Evolutionary conservation across 164 flowering plant species (phyloP), one percentile per base, ranked within the genome.

Genomic region (Akebia trifoliata): DNA sequence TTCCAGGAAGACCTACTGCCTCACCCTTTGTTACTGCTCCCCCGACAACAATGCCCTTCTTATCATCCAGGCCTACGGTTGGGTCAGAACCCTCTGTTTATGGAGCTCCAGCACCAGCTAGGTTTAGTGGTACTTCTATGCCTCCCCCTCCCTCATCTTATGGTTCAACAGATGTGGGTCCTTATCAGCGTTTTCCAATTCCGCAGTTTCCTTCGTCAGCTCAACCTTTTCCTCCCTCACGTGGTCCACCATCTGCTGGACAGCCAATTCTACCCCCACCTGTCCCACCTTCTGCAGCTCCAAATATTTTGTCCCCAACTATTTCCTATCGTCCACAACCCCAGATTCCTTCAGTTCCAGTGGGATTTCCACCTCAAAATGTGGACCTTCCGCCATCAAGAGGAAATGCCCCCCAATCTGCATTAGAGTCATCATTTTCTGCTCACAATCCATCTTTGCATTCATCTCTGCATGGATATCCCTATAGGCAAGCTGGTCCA

Each of bases 321-420:
- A 67, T 32, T 52, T 55, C 79, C 7, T 55, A 70, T 54, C 68
- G 31, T 25, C 69, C 78, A 22, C 85, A 70, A 46, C 64, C 74
- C 24, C 87, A 72, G 55, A 39, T 58, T 24, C 69, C 85, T 40
- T 31, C 75, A 14, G 70, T 76, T 57, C 78, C 84, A 40, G 76
- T 81, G 79, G 90, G 87, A 54, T 77, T 81, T 59, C 79, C 84
- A 0, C 77, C 78, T 24, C 81, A 59, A 61, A 69, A 52, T 47
- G 40, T 56, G 35, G 70, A 67, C 26, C 47, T 53, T 64, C 45
- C 61, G 8, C 68, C 75, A 35, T 40, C 78, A 17, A 53, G 68
- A 52, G 67, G 35, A 24, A 71, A 52, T 69, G 47, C 56, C 37
- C 75, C 81, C 51, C 70, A 63, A 45, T 25, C 76, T 35, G 50